Conservation (phyloP, 192 early-diverging fungal genomes). For the Kickxella alabastrina region DNA sequence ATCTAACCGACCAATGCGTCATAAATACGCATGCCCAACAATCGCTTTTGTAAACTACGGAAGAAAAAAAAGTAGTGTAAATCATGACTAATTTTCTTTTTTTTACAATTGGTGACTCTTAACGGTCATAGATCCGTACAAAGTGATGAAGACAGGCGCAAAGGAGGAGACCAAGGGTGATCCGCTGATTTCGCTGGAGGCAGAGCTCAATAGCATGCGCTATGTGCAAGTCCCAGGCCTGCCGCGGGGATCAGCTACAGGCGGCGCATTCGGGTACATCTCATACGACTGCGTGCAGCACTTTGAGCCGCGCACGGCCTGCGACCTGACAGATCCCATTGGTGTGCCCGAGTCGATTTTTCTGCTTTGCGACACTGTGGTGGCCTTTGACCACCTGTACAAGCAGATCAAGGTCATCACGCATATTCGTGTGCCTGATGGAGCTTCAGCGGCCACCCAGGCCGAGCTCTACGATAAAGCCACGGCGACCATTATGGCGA, state of each 20-base stretch:
- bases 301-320: conserved; percentile 92
- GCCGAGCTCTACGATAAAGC: conserved; percentile 68
- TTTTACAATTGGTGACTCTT: too few species aligned
- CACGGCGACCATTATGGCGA: conserved; percentile 61
- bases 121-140: conserved; percentile 90
- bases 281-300: conserved; percentile 96
- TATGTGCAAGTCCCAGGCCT: conserved; percentile 81
- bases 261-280: conserved; percentile 97
- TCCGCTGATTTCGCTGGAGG: conserved; percentile 79
- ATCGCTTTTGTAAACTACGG: too few species aligned
- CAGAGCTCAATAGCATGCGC: conserved; percentile 72
- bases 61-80: too few species aligned
- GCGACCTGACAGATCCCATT: conserved; percentile 76
- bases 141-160: conserved; percentile 74
- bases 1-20: too few species aligned
- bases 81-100: too few species aligned
- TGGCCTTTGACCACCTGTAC: conserved; percentile 94
- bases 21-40: too few species aligned
- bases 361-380: conserved; percentile 91
- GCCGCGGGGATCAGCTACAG: conserved; percentile 57
- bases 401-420: conserved; percentile 89
- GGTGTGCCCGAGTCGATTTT: conserved; percentile 91
- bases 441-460: conserved; percentile 54
- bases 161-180: conserved; percentile 72
- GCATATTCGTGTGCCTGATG: conserved; percentile 70